phyloP scores from a whole-genome alignment of 1,284 basidiomycete genomes.

The Pterula multifida region DNA sequence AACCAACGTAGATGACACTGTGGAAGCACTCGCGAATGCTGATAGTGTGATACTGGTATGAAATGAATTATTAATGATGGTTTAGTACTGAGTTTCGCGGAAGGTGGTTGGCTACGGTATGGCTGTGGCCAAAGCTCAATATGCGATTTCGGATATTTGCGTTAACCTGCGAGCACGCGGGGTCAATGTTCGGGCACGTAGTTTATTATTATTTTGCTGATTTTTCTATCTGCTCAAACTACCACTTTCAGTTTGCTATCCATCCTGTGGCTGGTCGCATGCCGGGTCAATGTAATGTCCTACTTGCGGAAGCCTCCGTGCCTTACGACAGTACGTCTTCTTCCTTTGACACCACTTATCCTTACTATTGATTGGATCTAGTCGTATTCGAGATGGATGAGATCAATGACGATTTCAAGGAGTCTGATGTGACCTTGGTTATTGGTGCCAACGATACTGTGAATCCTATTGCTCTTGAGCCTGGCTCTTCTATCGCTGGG shows the following conservation, averaged over 20 bases:
- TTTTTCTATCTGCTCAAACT: neutral
- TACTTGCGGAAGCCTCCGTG: constrained; percentile 77
- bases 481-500: constrained; percentile 74
- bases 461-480: constrained; percentile 80
- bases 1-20: constrained; percentile 66
- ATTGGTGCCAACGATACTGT: constrained; percentile 88
- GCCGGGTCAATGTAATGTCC: constrained; percentile 80
- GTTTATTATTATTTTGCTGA: neutral
- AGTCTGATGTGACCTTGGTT: constrained; percentile 75
- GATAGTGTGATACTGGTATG: constrained; percentile 74
- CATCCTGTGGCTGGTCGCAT: constrained; percentile 63
- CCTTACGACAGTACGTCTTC: constrained; percentile 69
- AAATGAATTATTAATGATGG: constrained; percentile 4
- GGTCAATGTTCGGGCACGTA: constrained; percentile 51
- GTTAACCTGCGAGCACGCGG: constrained; percentile 58
- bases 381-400: constrained; percentile 87
- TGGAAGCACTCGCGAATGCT: constrained; percentile 63
- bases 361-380: constrained; percentile 15
- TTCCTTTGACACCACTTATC: neutral
- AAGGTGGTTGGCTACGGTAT: constrained; percentile 82
- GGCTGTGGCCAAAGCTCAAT: constrained; percentile 83
- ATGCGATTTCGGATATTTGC: constrained; percentile 75
- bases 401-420: constrained; percentile 79
- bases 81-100: constrained; percentile 6
- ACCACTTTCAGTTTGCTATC: constrained; percentile 39